A percentile compares a stretch with the other conserved stretches of the same genome.
phyloP scores from a whole-genome alignment of 2,329 filamentous ascomycete genomes.

The Alternaria conjuncta region DNA sequence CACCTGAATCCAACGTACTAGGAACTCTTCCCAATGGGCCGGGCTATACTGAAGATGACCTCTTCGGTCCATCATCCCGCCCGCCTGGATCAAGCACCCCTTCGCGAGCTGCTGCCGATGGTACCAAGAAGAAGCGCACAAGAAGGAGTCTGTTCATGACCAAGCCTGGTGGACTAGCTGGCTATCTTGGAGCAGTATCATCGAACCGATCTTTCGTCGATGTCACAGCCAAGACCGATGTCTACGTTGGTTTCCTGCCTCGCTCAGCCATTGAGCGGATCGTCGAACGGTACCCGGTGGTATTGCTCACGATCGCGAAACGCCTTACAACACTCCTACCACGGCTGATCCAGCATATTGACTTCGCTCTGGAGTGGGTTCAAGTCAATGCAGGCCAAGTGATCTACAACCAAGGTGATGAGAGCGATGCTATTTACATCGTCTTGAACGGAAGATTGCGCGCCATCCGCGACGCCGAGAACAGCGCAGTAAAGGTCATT shows the following conservation, averaged over 20 bases:
- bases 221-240: conserved; percentile 95
- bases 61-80: conserved; percentile 39
- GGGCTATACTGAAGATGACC: conserved; percentile 45
- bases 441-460: conserved; percentile 92
- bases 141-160: conserved; percentile 84
- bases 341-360: conserved; percentile 89
- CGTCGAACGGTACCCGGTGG: conserved; percentile 89
- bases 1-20: conserved; percentile 52
- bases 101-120: conserved; percentile 36
- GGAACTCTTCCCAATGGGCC: conserved; percentile 49
- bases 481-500: conserved; percentile 82
- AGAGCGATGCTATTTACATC: conserved; percentile 98
- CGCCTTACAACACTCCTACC: conserved; percentile 88
- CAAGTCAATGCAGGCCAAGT: conserved; percentile 95
- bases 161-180: conserved; percentile 91
- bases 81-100: conserved; percentile 35
- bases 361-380: conserved; percentile 98
- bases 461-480: conserved; percentile 79
- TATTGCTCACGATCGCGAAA: conserved; percentile 95
- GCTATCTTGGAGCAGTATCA: conserved; percentile 92
- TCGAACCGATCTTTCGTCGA: conserved; percentile 97
- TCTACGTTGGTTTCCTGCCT: conserved; percentile 95
- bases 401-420: conserved; percentile 90
- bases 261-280: conserved; percentile 86
- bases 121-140: conserved; percentile 56